Conservation (phyloP, 352 stramenopile genomes). For the Elongisporangium anandrum region DNA sequence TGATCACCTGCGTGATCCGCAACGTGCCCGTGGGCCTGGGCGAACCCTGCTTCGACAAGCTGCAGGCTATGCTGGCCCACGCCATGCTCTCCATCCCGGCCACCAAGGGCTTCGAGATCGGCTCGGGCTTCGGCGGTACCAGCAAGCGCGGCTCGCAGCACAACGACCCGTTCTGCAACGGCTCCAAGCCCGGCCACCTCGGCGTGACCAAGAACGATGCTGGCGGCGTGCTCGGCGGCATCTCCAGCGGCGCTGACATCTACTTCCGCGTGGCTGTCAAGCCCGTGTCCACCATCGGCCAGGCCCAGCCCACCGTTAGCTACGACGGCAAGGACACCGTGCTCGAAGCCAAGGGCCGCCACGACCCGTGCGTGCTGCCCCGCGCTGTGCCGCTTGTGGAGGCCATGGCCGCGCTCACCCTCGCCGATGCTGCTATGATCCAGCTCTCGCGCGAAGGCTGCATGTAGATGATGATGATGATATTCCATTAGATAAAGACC, state of each 20-base stretch:
- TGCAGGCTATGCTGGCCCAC: constrained; percentile 97
- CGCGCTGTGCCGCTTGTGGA: constrained; percentile 97
- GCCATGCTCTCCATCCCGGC: constrained; percentile 98
- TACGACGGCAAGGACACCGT: constrained; percentile 95
- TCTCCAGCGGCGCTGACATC: constrained; percentile 98
- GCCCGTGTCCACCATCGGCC: constrained; percentile 97
- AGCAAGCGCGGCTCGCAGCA: constrained; percentile 96
- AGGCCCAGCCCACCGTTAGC: constrained; percentile 92
- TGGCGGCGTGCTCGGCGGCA: constrained; percentile 96
- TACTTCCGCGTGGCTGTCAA: constrained; percentile 99
- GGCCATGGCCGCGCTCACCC: constrained; percentile 95
- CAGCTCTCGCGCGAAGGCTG: constrained; percentile 89
- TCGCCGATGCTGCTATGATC: constrained; percentile 96
- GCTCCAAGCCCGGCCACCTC: constrained; percentile 46
- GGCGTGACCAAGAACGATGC: constrained; percentile 85
- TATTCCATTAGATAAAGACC: neutral
- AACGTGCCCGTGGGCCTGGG: constrained; percentile 96
- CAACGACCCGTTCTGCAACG: constrained; percentile 97
- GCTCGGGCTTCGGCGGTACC: constrained; percentile 93
- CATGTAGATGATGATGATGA: constrained; percentile 19
- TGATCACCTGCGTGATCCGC: constrained; percentile 95
- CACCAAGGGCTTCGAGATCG: constrained; percentile 99
- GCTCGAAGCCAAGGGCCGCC: constrained; percentile 95
- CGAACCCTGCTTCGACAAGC: constrained; percentile 99
- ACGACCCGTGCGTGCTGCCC: constrained; percentile 98